Conservation (phyloP, 305 asterid genomes). For the Solanum hybrid region DNA sequence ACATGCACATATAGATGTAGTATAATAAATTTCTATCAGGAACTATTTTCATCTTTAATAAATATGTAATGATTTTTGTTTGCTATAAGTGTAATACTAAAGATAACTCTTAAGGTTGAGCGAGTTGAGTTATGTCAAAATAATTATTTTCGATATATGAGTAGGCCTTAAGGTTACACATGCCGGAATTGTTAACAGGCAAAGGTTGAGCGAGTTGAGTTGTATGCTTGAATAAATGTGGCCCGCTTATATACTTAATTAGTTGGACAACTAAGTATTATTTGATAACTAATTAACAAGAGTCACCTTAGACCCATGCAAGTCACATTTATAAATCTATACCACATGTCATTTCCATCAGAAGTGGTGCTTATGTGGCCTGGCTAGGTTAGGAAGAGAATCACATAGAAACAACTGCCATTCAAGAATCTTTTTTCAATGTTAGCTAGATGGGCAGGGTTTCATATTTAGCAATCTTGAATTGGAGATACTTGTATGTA, state of each 20-base stretch:
- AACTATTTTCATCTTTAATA: background rate
- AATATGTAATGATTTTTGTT: background rate
- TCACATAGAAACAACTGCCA: background rate
- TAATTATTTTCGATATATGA: background rate
- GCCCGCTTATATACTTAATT: background rate
- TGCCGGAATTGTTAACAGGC: background rate
- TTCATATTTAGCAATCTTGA: background rate
- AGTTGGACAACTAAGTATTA: background rate
- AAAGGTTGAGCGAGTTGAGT: background rate
- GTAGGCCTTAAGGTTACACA: background rate
- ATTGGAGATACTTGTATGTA: background rate
- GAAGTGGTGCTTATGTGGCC: background rate
- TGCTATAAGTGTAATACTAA: background rate
- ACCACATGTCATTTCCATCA: background rate
- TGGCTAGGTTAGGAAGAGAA: background rate
- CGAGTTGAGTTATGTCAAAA: background rate
- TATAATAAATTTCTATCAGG: background rate
- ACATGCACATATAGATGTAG: background rate
- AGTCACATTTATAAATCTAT: background rate
- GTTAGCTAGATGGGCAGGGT: background rate
- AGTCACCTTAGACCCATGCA: background rate
- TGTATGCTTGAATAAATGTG: background rate
- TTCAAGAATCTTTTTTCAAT: background rate
- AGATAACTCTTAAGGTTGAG: background rate
- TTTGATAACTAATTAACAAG: background rate